These are phyloP conservation scores for Chrysophaeum taylorii DNA, from an alignment of 352 stramenopile genomes.

Conservation along the genomic window DNA sequence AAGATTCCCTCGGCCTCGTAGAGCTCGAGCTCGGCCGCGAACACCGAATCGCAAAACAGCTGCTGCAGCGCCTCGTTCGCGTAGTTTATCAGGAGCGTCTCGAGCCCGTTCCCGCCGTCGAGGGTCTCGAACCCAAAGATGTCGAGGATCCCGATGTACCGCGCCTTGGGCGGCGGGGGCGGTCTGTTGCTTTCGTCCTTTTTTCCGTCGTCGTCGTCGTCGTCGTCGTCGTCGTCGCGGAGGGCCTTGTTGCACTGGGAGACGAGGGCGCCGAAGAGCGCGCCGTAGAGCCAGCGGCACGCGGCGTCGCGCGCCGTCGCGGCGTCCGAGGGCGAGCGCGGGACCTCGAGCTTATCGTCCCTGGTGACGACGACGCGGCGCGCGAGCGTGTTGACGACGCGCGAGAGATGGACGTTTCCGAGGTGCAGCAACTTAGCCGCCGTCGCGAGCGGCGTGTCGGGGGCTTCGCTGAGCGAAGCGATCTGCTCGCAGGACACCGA, in stretches of 20 bases:
- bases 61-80: constrained; percentile 39
- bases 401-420: constrained; percentile 47
- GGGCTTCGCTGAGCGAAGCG: not conserved
- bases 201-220: no score
- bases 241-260: constrained; percentile 67
- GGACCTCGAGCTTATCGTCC: constrained; percentile 51
- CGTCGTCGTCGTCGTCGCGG: constrained; percentile 17
- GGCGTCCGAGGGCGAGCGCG: constrained; percentile 25
- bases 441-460: not conserved
- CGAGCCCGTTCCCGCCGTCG: constrained; percentile 2
- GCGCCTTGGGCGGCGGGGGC: constrained; percentile 32
- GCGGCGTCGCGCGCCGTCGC: constrained; percentile 59
- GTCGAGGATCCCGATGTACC: constrained; percentile 55
- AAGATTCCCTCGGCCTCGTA: constrained; percentile 33
- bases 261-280: constrained; percentile 88
- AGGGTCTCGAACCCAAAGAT: constrained; percentile 72
- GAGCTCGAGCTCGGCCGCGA: constrained; percentile 27
- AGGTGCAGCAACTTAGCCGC: constrained; percentile 53
- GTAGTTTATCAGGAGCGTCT: constrained; percentile 71
- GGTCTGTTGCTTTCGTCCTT: no score
- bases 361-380: constrained; percentile 61
- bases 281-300: constrained; percentile 81
- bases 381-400: constrained; percentile 56
- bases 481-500: not conserved
- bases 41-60: constrained; percentile 33